Evolutionary conservation across 2,329 filamentous ascomycete genomes (phyloP), one percentile per base, ranked within the genome.

Genomic region (Curvularia spicifera): DNA sequence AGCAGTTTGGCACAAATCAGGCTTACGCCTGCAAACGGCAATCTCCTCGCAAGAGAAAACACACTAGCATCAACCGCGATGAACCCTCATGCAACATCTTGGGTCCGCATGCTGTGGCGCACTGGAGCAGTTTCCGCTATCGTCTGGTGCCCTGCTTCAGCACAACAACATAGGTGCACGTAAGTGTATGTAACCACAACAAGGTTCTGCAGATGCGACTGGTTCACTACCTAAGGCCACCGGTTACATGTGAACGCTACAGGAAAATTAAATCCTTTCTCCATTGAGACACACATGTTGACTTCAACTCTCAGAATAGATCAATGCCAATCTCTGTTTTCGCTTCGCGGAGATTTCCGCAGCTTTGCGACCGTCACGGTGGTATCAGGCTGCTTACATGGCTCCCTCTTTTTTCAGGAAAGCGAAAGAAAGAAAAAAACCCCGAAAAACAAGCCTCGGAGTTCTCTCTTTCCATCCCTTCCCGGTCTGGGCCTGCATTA

Each of bases 401-500:
- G 9, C 24, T 12, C 13, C 1, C 10, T 26, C 8, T 40, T 26
- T n/a, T 15, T 37, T 28, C 6, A 28, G 7, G 3, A 42, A 42
- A 22, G 28, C 31, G 31, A 15, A 33, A 33, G 13, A 43, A 13
- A 29, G 29, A 44, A 12, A 39, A 49, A 49, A 18, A 5, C 22
- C 45, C 22, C n/a, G 1, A 33, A 10, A 24, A 7, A 4, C 6
- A 26, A 26, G 24, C 46, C 24, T n/a, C 8, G 26, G 13, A 24
- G 3, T 4, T 33, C 5, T 15, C 29, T 37, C 47, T 40, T 2
- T 24, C 40, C 48, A 15, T 52, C 28, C 28, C 39, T 13, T 29
- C 26, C 50, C 10, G 12, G 18, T 33, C 9, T 35, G 61, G 61
- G 53, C 57, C 64, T 59, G 60, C 54, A 59, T 65, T 60, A 60